Evolutionary conservation across 2,329 filamentous ascomycete species (phyloP), one percentile per base, ranked within the genome.

Genomic region (Calonectria pteridis): DNA sequence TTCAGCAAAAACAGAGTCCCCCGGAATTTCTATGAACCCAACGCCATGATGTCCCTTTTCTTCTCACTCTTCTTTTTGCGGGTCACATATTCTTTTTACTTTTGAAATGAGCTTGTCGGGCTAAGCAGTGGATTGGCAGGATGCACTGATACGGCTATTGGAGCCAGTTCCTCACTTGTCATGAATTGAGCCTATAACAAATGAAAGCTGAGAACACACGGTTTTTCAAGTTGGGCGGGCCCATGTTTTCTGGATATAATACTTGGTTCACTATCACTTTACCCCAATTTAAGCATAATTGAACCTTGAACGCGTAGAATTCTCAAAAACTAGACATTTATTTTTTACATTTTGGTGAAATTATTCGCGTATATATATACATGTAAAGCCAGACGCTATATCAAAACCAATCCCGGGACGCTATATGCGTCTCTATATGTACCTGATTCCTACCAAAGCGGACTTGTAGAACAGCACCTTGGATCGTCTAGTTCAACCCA

Each of bases 361-460:
- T 18, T 10, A 29, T 55, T n/a, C 20, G 20, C 50, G 14, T 58
- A 46, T 67, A 58, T 67, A 58, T 67, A 53, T 33, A 58, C 65
- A 46, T 40, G 50, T 23, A 9, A 43, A 67, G 65, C 6, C 35
- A 55, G 33, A 33, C 50, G 35, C 65, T 67, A 55, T 58, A 31
- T 67, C 20, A 43, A 58, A 58, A 46, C 28, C 50, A 67, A 33
- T 29, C 31, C 35, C 59, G 6, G n/a, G n/a, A 40, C 23, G 26
- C 14, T 40, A 4, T 28, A 29, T 20, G n/a, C 26, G 23, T 40
- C 55, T 40, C 55, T 40, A 11, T 4, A 37, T 37, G 14, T 20
- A 3, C 11, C 43, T 23, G n/a, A 20, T 35, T 26, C 23, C 35
- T 13, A 20, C n/a, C 26, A 18, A 40, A 13, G 16, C 55, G 23